These are phyloP conservation scores for Schwanniomyces pseudopolymorphus DNA, from an alignment of 805 yeast genomes.

Conservation along the genomic window DNA sequence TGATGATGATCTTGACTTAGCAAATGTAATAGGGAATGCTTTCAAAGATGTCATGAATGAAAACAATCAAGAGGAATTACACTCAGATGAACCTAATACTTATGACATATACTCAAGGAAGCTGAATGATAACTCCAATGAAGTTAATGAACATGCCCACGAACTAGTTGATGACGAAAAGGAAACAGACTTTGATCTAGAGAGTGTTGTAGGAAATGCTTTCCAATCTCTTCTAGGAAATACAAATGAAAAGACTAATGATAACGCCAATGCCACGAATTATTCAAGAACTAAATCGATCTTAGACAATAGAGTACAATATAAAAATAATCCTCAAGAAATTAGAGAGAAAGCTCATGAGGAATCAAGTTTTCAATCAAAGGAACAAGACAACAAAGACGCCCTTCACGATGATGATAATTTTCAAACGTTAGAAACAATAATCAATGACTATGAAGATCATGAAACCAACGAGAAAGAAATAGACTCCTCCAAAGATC, in stretches of 20 bases:
- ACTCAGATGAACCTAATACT: not conserved
- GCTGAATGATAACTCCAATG: not conserved
- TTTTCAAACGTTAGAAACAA: not conserved
- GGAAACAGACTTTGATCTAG: constrained; percentile 10
- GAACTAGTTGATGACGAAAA: constrained; percentile 7
- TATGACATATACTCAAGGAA: not conserved
- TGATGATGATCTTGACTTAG: constrained; percentile 15
- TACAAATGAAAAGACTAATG: not conserved
- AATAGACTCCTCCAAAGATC: constrained; percentile 5
- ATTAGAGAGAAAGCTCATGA: not conserved
- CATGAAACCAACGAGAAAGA: not conserved
- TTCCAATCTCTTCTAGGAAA: constrained; percentile 1
- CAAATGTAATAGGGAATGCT: constrained; percentile 31
- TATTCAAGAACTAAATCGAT: not conserved
- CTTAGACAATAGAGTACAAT: not conserved
- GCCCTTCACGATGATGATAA: not conserved
- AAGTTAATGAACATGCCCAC: not conserved
- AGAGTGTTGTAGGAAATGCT: constrained; percentile 23
- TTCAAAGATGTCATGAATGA: constrained; percentile 10
- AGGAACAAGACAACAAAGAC: not conserved
- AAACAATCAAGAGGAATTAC: not conserved
- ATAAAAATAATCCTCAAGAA: not conserved
- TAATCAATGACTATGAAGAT: not conserved
- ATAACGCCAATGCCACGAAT: not conserved
- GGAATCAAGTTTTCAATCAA: not conserved